Evolutionary conservation across 2,329 filamentous ascomycete species (phyloP).

Genomic region (Coleophoma eucalyptorum): DNA sequence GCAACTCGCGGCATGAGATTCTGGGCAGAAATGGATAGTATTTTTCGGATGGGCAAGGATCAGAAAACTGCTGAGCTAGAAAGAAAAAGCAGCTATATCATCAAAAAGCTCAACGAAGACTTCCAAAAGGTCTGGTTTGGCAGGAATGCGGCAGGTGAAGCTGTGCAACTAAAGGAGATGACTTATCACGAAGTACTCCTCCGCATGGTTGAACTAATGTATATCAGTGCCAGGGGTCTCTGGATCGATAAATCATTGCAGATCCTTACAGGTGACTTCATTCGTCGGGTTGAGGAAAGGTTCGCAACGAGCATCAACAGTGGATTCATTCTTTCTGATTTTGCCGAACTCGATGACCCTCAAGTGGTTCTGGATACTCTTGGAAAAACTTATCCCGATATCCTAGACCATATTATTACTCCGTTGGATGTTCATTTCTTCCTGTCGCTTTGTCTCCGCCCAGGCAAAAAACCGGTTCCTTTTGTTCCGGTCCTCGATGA

Average conservation of each 20-base stretch:
- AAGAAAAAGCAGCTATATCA: conserved; percentile 86
- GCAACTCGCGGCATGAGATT: conserved; percentile 96
- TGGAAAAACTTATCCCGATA: not conserved
- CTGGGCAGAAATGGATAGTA: conserved; percentile 99
- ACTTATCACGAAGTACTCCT: conserved; percentile 81
- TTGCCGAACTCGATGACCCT: not conserved
- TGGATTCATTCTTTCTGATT: too few relatives aligned
- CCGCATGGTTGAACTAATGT: conserved; percentile 82
- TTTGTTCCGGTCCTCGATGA: conserved; percentile 91
- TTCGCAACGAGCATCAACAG: conserved; percentile 39
- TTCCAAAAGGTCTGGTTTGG: conserved; percentile 97
- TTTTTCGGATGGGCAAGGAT: conserved; percentile 89
- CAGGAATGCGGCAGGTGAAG: conserved; percentile 65
- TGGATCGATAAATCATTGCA: conserved; percentile 84
- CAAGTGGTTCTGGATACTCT: not conserved
- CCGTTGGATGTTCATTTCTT: conserved; percentile 90
- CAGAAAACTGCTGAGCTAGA: conserved; percentile 85
- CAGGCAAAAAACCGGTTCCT: conserved; percentile 88
- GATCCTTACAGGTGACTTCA: conserved; percentile 83
- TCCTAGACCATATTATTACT: not conserved
- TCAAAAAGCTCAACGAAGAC: conserved; percentile 92
- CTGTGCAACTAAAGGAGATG: conserved; percentile 88
- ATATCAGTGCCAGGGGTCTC: conserved; percentile 78
- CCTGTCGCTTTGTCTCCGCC: conserved; percentile 80
- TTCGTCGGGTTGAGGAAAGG: conserved; percentile 89